phyloP scores from a whole-genome alignment of 2,329 filamentous ascomycete genomes.

The Plectosphaerella plurivora region DNA sequence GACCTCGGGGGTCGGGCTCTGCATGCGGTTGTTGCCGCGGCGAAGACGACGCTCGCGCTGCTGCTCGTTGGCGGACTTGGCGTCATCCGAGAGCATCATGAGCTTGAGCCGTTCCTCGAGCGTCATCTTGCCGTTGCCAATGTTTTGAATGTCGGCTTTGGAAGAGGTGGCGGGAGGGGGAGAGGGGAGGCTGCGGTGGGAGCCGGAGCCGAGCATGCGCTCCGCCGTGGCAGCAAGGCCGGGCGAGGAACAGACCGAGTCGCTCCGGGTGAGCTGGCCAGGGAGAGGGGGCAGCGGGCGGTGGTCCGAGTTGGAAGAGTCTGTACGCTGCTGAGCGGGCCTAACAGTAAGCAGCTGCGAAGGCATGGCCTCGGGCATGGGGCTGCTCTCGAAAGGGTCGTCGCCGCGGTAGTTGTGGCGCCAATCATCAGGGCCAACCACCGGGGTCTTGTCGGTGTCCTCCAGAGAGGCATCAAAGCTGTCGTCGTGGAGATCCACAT shows the following conservation, averaged over 20 bases:
- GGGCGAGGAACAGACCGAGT: constrained; percentile 51
- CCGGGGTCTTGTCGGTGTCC: constrained; percentile 94
- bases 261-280: constrained; percentile 41
- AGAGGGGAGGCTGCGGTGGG: constrained; percentile 65
- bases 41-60: constrained; percentile 67
- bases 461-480: constrained; percentile 95
- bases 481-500: constrained; percentile 65
- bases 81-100: constrained; percentile 78
- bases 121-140: constrained; percentile 72
- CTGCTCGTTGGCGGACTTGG: constrained; percentile 57
- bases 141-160: constrained; percentile 74
- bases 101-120: constrained; percentile 81
- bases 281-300: constrained; percentile 85
- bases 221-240: constrained; percentile 70
- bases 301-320: constrained; percentile 74
- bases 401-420: constrained; percentile 53
- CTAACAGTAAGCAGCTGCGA: constrained; percentile 38
- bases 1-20: constrained; percentile 35
- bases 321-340: constrained; percentile 57
- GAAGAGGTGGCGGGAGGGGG: constrained; percentile 66
- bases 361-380: constrained; percentile 53
- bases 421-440: constrained; percentile 97
- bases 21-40: constrained; percentile 50
- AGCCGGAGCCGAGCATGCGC: constrained; percentile 58
- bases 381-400: constrained; percentile 68